phyloP scores from a whole-genome alignment of 2,329 filamentous ascomycete species.

The Aspergillus oerlinghausenensis region DNA sequence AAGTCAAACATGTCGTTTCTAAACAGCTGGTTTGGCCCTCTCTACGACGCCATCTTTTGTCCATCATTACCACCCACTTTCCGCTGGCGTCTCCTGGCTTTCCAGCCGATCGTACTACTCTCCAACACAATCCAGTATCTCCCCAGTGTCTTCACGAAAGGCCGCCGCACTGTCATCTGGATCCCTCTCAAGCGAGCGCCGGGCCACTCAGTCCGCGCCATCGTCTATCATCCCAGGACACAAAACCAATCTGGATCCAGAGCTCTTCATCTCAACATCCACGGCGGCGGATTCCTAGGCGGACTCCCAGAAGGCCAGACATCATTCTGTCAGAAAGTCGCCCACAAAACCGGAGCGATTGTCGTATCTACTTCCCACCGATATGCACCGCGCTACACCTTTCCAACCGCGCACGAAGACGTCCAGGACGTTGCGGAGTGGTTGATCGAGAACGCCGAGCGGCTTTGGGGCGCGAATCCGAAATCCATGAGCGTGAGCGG shows the following conservation, averaged over 20 bases:
- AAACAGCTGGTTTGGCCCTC: slow-evolving; percentile 1
- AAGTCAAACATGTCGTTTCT: not conserved
- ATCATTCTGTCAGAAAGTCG: slow-evolving; percentile 22
- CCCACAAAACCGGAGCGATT: slow-evolving; percentile 38
- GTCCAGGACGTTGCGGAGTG: slow-evolving; percentile 42
- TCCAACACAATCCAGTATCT: slow-evolving; percentile 32
- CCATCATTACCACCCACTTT: slow-evolving; percentile 33
- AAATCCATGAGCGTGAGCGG: slow-evolving; percentile 43
- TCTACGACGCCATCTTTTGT: slow-evolving; percentile 33
- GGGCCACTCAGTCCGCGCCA: slow-evolving; percentile 4
- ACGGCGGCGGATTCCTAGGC: slow-evolving; percentile 11
- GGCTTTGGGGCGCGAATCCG: slow-evolving; percentile 13
- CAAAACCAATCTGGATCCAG: not conserved
- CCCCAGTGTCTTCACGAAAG: slow-evolving; percentile 12
- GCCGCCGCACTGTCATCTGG: not conserved
- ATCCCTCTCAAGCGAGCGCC: slow-evolving; percentile 8
- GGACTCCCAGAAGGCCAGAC: slow-evolving; percentile 12
- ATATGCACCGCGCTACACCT: slow-evolving; percentile 38
- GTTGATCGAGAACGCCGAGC: slow-evolving; percentile 39
- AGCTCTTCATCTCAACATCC: slow-evolving; percentile 11
- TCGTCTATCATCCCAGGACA: slow-evolving; percentile 2
- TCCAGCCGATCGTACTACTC: slow-evolving; percentile 41
- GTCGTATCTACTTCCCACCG: slow-evolving; percentile 39
- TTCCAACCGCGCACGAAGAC: slow-evolving; percentile 42
- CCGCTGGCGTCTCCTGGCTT: slow-evolving; percentile 43